Evolutionary conservation across 2,329 filamentous ascomycete species (phyloP), one percentile per base, ranked within the genome.

Genomic region (Monilinia aucupariae): DNA sequence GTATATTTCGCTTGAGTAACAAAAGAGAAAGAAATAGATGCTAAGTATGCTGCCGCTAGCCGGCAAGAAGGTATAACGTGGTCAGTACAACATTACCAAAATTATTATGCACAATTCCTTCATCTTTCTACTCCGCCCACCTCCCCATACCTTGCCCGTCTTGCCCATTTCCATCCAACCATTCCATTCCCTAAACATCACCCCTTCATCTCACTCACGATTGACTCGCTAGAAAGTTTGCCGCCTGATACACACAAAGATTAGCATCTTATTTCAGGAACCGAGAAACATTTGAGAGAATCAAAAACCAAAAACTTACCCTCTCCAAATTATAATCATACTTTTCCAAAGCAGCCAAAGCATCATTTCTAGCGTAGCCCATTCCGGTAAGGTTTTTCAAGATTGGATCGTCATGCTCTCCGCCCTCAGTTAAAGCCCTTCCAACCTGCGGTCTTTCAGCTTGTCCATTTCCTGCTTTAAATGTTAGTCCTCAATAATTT

Each of bases 241-340:
- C 54, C 22, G 54, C 54, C 54, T 58, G 37, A 17, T 1, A 12
- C 20, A 17, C 2, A 6, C 30, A 17, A 20, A 25, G 4, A 25
- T 58, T 47, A 58, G 54, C 9, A 37, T 58, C 6, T 47, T 9
- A 8, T 13, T 20, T 13, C 2, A 34, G 1, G 17, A 45, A 2
- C 7, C 9, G 7, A 30, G 8, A 22, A 2, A 4, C 13, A n/a
- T 6, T 6, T 4, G 0, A 56, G 13, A 37, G 8, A 15, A 32
- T 32, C 12, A 47, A 20, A 37, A 25, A 79, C 86, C 78, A 47
- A 20, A 37, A 25, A 79, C 86, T 78, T 78, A 96, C 93, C 85
- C 90, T 91, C 77, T 96, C 92, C 74, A 97, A 82, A 75, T 97
- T 94, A 77, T 97, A 97, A 78, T 97, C 92, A 74, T 90, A 96